Evolutionary conservation across 192 early-diverging fungal species (phyloP).

Genomic region (Coemansia sp.): DNA sequence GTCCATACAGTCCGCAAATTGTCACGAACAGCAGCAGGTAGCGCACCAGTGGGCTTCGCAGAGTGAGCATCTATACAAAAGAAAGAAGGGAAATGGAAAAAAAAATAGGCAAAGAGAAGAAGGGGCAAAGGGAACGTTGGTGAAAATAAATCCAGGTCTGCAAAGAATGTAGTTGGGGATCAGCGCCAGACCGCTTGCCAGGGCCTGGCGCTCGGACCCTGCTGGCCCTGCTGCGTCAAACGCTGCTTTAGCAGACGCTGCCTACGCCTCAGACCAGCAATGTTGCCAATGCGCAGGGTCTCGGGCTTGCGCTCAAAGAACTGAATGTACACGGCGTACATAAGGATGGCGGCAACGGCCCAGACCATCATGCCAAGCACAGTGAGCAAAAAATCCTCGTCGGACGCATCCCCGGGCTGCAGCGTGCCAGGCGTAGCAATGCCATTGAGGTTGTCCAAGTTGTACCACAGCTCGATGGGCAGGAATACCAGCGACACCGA

Average conservation of each 20-base stretch:
- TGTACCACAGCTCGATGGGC: conserved; percentile 47
- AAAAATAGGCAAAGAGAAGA: conserved; percentile 3
- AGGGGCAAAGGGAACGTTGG: background rate
- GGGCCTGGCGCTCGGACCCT: background rate
- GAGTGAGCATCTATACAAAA: conserved; percentile 16
- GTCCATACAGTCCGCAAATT: conserved; percentile 19
- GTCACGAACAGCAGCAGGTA: conserved; percentile 30
- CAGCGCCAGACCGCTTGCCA: background rate
- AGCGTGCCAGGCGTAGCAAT: conserved; percentile 42
- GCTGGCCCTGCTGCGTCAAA: background rate
- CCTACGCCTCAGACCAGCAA: conserved; percentile 4
- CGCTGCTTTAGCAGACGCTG: conserved; percentile 4
- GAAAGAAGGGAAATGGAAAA: background rate
- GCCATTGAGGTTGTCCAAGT: conserved; percentile 38
- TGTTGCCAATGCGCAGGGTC: conserved; percentile 9
- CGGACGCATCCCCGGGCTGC: conserved; percentile 14
- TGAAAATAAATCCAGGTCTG: background rate
- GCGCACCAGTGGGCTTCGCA: conserved; percentile 34
- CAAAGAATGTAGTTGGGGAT: background rate
- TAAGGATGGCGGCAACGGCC: conserved; percentile 21
- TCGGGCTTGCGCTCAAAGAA: conserved; percentile 41
- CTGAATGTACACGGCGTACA: conserved; percentile 32
- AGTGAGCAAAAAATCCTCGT: conserved; percentile 40
- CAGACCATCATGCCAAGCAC: conserved; percentile 40
- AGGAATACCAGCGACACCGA: conserved; percentile 39